Evolutionary conservation across 2,329 filamentous ascomycete species (phyloP).

Genomic region (Aureobasidium sp.): DNA sequence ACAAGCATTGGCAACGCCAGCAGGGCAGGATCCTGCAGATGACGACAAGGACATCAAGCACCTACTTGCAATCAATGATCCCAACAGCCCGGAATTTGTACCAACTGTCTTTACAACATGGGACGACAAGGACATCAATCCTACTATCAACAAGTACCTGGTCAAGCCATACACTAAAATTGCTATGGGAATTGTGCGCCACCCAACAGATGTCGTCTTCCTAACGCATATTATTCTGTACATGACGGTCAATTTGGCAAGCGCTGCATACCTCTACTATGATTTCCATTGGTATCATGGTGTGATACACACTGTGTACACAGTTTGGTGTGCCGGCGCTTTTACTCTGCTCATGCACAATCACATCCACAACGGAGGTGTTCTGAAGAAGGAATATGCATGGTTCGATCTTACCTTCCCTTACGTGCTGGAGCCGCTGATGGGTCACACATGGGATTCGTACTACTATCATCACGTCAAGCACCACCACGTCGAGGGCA

Average conservation of each 20-base stretch:
- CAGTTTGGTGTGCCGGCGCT: constrained; percentile 61
- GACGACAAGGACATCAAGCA: constrained; percentile 34
- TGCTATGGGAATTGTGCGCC: constrained; percentile 53
- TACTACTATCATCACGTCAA: constrained; percentile 85
- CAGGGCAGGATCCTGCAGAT: constrained; percentile 8
- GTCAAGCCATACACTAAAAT: constrained; percentile 54
- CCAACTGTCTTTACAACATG: constrained; percentile 50
- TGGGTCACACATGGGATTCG: constrained; percentile 79
- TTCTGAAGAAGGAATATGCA: constrained; percentile 51
- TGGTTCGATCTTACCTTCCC: constrained; percentile 61
- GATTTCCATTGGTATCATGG: constrained; percentile 63
- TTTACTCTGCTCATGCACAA: constrained; percentile 82
- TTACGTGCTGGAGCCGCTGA: constrained; percentile 66
- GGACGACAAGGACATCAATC: constrained; percentile 43
- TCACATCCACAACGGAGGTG: constrained; percentile 70
- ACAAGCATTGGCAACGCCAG: constrained; percentile 7
- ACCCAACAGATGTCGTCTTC: constrained; percentile 69
- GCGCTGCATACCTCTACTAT: constrained; percentile 57
- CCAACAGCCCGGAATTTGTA: constrained; percentile 42
- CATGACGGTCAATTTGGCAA: constrained; percentile 61
- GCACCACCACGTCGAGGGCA: constrained; percentile 76
- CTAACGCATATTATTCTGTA: constrained; percentile 70
- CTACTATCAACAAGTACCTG: constrained; percentile 41
- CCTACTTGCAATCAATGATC: constrained; percentile 46
- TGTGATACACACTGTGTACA: constrained; percentile 57